Evolutionary conservation across 345 rosid genomes (phyloP), one percentile per base, ranked within the genome.

Genomic region (Geranium rotundifolium): DNA sequence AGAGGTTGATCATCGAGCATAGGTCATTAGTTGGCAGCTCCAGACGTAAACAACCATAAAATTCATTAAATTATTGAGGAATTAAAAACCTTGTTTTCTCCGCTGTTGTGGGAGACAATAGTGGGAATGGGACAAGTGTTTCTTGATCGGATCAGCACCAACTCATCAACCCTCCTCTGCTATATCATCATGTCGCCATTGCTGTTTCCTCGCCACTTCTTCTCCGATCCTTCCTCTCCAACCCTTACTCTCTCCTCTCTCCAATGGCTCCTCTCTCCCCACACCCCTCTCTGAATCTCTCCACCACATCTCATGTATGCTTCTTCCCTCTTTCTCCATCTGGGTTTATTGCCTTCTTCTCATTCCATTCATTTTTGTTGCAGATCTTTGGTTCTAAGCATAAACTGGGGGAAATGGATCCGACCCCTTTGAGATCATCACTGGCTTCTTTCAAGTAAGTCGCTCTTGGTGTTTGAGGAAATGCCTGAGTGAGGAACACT

Each of bases 41-140:
- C 41, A 34, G 10, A 34, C 6, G 3, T 5, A 8, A 8, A 34
- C 41, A 34, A 8, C 6, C 41, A 34, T 34, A 34, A 34, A 34
- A 34, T 5, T 8, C 10, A 34, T 23, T 23, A 23, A 23, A 34
- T 34, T 34, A 34, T 34, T 34, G 41, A 34, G 0, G 27, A 23
- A 23, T 23, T 2, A 23, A 23, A 23, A 23, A 61, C 83, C 60
- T 78, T 65, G 88, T 63, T 74, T 75, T 78, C 85, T 83, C 88
- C 88, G 85, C 75, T 82, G 72, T 80, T 83, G 74, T 80, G 76
- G 85, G 85, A 80, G 77, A 12, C 52, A 46, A 14, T 2, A 46
- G 18, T 19, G 17, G 59, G 56, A 61, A 39, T 20, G 0, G 30
- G 23, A 62, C 75, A 69, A 57, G 55, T 66, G 71, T 60, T 60